Conservation (phyloP, 306 rosid genomes). For the Citrullus amarus region DNA sequence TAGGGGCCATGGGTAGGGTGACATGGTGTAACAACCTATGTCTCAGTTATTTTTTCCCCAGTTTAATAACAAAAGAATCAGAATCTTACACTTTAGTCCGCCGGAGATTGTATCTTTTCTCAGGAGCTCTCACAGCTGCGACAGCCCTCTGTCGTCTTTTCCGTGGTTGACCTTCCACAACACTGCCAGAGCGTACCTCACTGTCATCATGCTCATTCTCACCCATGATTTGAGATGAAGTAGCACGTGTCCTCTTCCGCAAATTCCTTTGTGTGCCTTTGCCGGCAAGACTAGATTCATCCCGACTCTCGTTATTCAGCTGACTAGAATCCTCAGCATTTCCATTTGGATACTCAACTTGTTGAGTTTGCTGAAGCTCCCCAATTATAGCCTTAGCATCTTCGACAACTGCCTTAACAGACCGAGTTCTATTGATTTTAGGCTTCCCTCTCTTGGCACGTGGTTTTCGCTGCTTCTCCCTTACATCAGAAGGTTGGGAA, state of each 20-base stretch:
- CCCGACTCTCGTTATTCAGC: constrained; percentile 39
- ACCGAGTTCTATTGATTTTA: constrained; percentile 34
- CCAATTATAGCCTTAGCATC: constrained; percentile 71
- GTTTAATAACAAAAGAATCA: neutral
- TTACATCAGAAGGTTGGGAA: constrained; percentile 42
- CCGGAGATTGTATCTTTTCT: constrained; percentile 71
- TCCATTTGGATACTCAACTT: constrained; percentile 50
- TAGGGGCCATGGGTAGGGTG: neutral
- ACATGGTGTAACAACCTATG: neutral
- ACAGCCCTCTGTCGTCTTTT: constrained; percentile 47
- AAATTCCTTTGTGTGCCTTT: constrained; percentile 24
- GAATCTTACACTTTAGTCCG: constrained; percentile 47
- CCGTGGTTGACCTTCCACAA: constrained; percentile 41
- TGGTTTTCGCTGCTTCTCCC: constrained; percentile 24
- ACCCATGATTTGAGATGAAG: constrained; percentile 47
- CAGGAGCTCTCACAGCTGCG: constrained; percentile 38
- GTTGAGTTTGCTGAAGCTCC: constrained; percentile 33
- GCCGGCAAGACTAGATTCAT: constrained; percentile 21
- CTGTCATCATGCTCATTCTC: constrained; percentile 47
- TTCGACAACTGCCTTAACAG: constrained; percentile 54
- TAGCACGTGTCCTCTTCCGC: constrained; percentile 55
- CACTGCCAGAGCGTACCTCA: constrained; percentile 58
- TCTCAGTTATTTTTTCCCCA: neutral
- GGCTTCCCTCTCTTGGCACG: constrained; percentile 36
- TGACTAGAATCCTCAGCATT: constrained; percentile 54